Conservation (phyloP, 176 grass and related monocot genomes). For the Lolium rigidum region DNA sequence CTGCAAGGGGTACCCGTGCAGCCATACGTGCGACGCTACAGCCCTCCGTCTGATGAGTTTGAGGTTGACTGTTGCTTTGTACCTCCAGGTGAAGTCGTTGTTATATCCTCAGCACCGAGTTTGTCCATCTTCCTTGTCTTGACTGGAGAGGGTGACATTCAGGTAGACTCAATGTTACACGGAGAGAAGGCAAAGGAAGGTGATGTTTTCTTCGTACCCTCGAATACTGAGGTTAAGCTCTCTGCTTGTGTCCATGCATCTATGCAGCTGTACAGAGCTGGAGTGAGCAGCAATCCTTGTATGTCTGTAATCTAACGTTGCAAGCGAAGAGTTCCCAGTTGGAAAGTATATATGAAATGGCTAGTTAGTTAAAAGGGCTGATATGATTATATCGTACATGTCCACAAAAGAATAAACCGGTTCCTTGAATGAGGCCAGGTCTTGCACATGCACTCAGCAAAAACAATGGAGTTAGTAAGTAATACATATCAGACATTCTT, state of each 20-base stretch:
- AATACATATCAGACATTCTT: no score
- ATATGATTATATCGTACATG: constrained; percentile 41
- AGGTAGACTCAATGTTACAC: constrained; percentile 28
- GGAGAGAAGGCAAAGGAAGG: constrained; percentile 58
- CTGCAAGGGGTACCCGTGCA: constrained; percentile 55
- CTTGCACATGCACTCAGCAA: neutral
- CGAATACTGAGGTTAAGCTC: constrained; percentile 37
- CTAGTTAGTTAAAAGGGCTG: constrained; percentile 29
- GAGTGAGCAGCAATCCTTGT: constrained; percentile 76
- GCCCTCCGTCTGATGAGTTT: constrained; percentile 81
- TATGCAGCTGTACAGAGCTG: constrained; percentile 63
- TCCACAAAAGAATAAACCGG: constrained; percentile 36
- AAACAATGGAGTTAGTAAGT: neutral
- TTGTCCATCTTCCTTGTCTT: constrained; percentile 81
- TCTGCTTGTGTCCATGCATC: constrained; percentile 39
- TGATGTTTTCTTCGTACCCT: constrained; percentile 58
- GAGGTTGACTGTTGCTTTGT: constrained; percentile 72
- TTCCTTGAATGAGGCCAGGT: constrained; percentile 23
- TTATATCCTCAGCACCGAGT: constrained; percentile 59
- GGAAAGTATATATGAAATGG: constrained; percentile 30
- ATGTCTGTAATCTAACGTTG: neutral
- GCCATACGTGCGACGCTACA: constrained; percentile 64
- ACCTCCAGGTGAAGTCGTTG: constrained; percentile 45
- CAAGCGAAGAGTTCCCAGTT: constrained; percentile 13
- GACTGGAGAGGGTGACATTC: constrained; percentile 56